Base-by-base conservation (phyloP, 2,329 filamentous ascomycete genomes). In the Sporothrix pseudoabietina region DNA sequence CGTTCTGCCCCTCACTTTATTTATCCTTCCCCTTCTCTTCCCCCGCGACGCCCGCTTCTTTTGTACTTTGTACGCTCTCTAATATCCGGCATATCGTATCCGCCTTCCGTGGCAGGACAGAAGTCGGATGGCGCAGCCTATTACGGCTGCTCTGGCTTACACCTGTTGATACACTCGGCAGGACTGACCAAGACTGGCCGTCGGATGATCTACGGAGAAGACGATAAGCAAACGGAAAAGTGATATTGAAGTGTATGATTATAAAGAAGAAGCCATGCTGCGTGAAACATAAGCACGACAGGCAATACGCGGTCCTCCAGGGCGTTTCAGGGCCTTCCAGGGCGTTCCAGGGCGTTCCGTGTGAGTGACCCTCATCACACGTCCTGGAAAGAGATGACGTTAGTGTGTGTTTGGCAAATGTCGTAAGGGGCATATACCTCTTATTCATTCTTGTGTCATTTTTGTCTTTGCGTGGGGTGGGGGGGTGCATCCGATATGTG, bases 41-140 rank as follows among this genome's bases (percentile, higher is more conserved):
- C 5, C 6, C 16, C 6, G 3, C 3, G 2, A 30, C 26, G 14
- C 16, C 49, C 22, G 52, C 52, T 44, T 55, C 30, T 65, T n/a
- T 47, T 71, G 55, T 63, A 32, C 55, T n/a, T 47, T 71, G 55
- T 63, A 32, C 55, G 32, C 52, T 26, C 8, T 8, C 8, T 47
- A 63, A 30, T 12, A 19, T 32, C 69, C 55, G 52, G 69, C 30
- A 71, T n/a, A 16, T 16, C n/a, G 19, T 19, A 44, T 68, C 72
- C 69, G 72, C 52, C 16, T 63, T 22, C 61, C 69, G 69, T 47
- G 54, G 52, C 61, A 65, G 44, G 26, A 35, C 57, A 35, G 26
- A 72, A 26, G 63, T 61, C 71, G 39, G 71, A 72, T 30, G 71
- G 52, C 9, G 4, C 35, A 26, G 26, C 71, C 71, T 59, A 69